Base-by-base conservation (phyloP, 345 rosid species). In the Moricandia arvensis region DNA sequence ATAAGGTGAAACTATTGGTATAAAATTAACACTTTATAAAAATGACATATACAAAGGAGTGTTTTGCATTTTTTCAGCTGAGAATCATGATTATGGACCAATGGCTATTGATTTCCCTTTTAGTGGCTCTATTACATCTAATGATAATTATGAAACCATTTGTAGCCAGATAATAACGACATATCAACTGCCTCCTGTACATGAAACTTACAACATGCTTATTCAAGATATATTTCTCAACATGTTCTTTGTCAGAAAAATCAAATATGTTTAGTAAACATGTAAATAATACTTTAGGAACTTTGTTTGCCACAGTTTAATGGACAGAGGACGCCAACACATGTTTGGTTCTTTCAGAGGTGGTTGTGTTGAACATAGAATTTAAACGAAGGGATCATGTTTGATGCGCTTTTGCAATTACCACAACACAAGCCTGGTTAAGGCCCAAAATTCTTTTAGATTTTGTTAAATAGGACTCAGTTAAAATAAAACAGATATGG, bases 261-360 rank as follows among this genome's bases (percentile, higher is more conserved):
- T n/a, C n/a, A n/a, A n/a, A n/a, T n/a, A n/a, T n/a, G n/a, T n/a
- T n/a, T n/a, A n/a, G n/a, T n/a, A 59, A 29, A 71, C 13, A 60
- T n/a, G 34, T 9, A 30, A 7, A 30, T 18, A n/a, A 15, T n/a
- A 13, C 11, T 21, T 31, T 16, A 49, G 16, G 27, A 49, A 21
- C 38, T 72, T 63, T 72, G 29, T 51, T 49, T 72, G 63, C 34
- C 53, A 63, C 63, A 4, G 16, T 63, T 34, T 72, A 13, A 63
- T 72, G 53, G 69, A 61, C 61, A 59, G 5, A 30, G 6, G 58
- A 35, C 59, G 38, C 31, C 61, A 62, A 33, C 64, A 34, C 62
- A 72, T 62, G 62, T 10, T 72, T 72, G 62, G 69, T 62, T 55
- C 35, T 62, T 6, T 10, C 5, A 51, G 3, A 3, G 45, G 6